Conservation (phyloP, 495 filamentous ascomycete species). For the Cairneyella variabilis region DNA sequence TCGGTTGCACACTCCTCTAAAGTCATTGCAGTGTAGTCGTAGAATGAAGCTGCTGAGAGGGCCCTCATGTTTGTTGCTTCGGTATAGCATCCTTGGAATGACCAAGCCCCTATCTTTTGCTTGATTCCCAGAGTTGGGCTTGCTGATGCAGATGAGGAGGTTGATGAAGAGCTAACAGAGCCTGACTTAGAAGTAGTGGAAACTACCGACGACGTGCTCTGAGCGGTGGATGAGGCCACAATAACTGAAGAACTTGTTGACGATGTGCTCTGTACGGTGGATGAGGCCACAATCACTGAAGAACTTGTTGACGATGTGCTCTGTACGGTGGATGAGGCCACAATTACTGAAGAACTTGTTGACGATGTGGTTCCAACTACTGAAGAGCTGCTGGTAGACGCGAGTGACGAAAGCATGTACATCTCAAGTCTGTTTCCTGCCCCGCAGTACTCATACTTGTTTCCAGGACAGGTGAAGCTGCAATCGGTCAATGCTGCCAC, state of each 20-base stretch:
- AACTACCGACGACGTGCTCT: not conserved
- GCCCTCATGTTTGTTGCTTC: conserved; percentile 23
- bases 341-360: not conserved
- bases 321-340: not conserved
- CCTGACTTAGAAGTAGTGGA: not conserved
- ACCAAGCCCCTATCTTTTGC: conserved; percentile 16
- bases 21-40: conserved; percentile 23
- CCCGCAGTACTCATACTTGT: conserved; percentile 26
- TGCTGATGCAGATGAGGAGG: conserved; percentile 7
- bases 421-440: conserved; percentile 38
- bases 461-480: conserved; percentile 29
- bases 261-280: not conserved
- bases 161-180: not conserved
- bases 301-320: not conserved
- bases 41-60: conserved; percentile 15
- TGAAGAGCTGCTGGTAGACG: conserved; percentile 20
- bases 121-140: conserved; percentile 32
- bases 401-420: conserved; percentile 24
- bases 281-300: not conserved
- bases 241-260: not conserved
- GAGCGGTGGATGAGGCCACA: not conserved
- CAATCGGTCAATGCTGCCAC: conserved; percentile 21
- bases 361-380: conserved; percentile 22
- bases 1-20: conserved; percentile 19
- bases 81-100: conserved; percentile 23